A percentile compares a stretch with the other conserved stretches of the same genome.
phyloP scores from a whole-genome alignment of 352 stramenopile species.

The Pythium plurisporium region DNA sequence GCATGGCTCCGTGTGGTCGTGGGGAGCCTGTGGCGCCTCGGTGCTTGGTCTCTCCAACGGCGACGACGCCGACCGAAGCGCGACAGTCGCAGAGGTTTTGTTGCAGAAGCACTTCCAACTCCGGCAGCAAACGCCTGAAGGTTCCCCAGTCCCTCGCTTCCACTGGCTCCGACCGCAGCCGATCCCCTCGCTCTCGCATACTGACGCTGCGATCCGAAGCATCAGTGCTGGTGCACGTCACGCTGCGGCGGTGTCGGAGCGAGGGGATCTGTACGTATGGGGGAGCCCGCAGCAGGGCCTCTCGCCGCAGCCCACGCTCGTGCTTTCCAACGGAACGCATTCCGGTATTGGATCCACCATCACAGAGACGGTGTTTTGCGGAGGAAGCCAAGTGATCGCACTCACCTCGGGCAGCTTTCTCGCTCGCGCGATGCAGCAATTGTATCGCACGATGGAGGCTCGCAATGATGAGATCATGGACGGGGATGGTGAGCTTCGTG shows the following conservation, averaged over 20 bases:
- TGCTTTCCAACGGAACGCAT: neutral
- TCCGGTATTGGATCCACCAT: slow-evolving; percentile 26
- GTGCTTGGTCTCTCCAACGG: slow-evolving; percentile 45
- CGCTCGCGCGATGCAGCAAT: slow-evolving; percentile 29
- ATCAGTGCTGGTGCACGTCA: slow-evolving; percentile 88
- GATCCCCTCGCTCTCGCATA: slow-evolving; percentile 35
- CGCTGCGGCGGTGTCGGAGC: slow-evolving; percentile 76
- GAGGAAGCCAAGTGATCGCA: slow-evolving; percentile 37
- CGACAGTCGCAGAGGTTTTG: slow-evolving; percentile 34
- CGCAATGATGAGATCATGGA: neutral
- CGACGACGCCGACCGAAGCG: slow-evolving; percentile 13
- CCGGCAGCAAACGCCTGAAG: slow-evolving; percentile 4
- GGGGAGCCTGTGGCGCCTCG: slow-evolving; percentile 62
- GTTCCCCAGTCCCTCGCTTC: slow-evolving; percentile 24
- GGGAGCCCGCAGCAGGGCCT: slow-evolving; percentile 20
- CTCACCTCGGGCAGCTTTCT: slow-evolving; percentile 55
- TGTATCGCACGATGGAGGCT: slow-evolving; percentile 21
- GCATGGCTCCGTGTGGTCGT: slow-evolving; percentile 70
- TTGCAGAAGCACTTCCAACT: slow-evolving; percentile 40
- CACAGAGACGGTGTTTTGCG: slow-evolving; percentile 46
- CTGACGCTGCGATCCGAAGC: slow-evolving; percentile 31
- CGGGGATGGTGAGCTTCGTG: neutral
- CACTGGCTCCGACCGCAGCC: slow-evolving; percentile 28
- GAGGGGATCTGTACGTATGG: slow-evolving; percentile 92
- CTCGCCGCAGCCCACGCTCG: slow-evolving; percentile 11